These are phyloP conservation scores for Pseudogymnoascus sp. DNA, from an alignment of 2,329 filamentous ascomycete species.

Conservation along the genomic window DNA sequence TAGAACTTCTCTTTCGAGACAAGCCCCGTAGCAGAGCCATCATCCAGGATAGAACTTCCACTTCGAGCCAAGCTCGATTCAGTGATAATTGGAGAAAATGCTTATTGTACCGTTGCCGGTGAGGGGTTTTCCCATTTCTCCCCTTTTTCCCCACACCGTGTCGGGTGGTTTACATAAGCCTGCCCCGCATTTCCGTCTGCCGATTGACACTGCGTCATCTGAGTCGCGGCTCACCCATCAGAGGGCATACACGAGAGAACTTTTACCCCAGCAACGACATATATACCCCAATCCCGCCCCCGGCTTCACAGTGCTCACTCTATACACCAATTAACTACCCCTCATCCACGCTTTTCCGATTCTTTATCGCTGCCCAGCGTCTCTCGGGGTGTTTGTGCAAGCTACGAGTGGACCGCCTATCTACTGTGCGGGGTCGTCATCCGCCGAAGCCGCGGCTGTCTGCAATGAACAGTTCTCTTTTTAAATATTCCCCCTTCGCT, in stretches of 20 bases:
- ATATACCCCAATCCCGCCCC: not conserved
- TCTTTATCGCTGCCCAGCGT: not conserved
- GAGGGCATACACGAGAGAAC: not conserved
- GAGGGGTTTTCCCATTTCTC: not conserved
- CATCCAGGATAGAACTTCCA: constrained; percentile 3
- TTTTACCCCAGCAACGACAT: constrained; percentile 2
- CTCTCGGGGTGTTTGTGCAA: not conserved
- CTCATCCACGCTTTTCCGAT: not conserved
- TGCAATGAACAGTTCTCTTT: not conserved
- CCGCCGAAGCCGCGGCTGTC: not conserved
- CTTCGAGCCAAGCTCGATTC: not conserved
- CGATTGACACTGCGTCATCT: constrained; percentile 3
- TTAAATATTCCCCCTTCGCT: not conserved
- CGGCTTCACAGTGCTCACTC: not conserved
- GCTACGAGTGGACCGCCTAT: not conserved
- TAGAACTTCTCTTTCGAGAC: not conserved
- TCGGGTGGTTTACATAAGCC: not conserved
- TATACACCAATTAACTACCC: not conserved
- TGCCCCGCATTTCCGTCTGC: not conserved
- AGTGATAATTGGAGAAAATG: not conserved
- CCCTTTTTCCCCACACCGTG: constrained; percentile 1
- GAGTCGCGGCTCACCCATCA: not conserved
- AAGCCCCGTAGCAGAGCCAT: not conserved
- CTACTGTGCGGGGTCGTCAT: not conserved
- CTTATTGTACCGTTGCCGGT: not conserved